Conservation (phyloP, 2,329 filamentous ascomycete species). For the Sarocladium oryzae region DNA sequence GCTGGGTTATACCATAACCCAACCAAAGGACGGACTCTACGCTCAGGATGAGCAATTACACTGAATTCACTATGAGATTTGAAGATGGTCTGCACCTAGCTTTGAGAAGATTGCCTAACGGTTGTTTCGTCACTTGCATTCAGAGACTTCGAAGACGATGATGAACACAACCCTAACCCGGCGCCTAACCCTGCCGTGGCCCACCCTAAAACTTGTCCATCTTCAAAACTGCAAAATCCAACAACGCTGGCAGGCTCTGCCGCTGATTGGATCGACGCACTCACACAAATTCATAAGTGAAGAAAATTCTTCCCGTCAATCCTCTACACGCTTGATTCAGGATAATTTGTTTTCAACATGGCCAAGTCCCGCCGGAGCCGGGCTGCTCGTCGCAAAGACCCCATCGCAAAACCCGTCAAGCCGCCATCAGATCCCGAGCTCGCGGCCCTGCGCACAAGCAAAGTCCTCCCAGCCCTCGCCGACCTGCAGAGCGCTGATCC, state of each 20-base stretch:
- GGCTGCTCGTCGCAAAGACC: conserved; percentile 43
- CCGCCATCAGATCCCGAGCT: conserved; percentile 58
- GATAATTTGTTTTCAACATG: conserved; percentile 31
- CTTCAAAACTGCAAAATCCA: neutral
- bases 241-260: neutral
- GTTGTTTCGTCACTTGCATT: too few species aligned
- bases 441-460: conserved; percentile 54
- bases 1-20: too few species aligned
- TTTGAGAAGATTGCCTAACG: too few species aligned
- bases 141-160: too few species aligned
- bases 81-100: too few species aligned
- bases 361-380: conserved; percentile 53
- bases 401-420: conserved; percentile 51
- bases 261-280: too few species aligned
- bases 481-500: conserved; percentile 54
- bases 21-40: too few species aligned
- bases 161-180: neutral
- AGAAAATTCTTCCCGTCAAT: too few species aligned
- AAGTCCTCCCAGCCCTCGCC: conserved; percentile 56
- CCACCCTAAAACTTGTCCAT: neutral
- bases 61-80: too few species aligned
- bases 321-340: neutral
- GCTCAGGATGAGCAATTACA: too few species aligned
- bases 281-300: too few species aligned
- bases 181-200: neutral